Base-by-base conservation (phyloP, 257 asterid species). In the Agastache rugosa region DNA sequence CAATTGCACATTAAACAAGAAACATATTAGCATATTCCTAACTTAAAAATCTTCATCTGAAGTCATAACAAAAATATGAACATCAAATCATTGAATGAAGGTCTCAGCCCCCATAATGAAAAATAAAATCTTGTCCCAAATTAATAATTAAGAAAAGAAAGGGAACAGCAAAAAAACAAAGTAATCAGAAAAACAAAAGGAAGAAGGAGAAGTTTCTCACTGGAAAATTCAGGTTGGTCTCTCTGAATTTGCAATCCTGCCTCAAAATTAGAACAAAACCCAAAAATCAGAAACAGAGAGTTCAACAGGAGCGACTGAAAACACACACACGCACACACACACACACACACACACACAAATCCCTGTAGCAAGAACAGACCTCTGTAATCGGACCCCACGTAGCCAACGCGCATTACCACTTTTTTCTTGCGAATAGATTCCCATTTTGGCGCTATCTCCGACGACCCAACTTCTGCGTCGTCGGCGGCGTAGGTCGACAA, bases 391-490 rank as follows among this genome's bases (percentile, higher is more conserved):
- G 99, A 87, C 34, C 99, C 99, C 11, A 92, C 92, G 51, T 94
- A 94, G 53, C 99, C 99, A 35, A 94, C 97, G 25, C 97, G 97
- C 96, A 94, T 92, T 55, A 90, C 97, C 20, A 94, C 97, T 87
- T 92, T 94, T 92, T 94, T 94, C 83, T 92, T 94, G 68, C 93
- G 90, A 69, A 87, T 78, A 55, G 96, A 51, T 64, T 88, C 92
- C 99, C 99, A 94, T 80, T 77, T 87, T 39, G 1, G 69, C 16
- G 69, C 59, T 1, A 73, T 73, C 72, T 76, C 79, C n/a, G 69
- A 55, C 8, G 42, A 78, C 55, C 12, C 68, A 25, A 62, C 72
- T 39, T 68, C 55, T 70, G 78, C 11, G 70, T 29, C 42, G 80
- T 63, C 53, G 17, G 55, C 19, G 19, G 55, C 55, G 55, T 5